phyloP scores from a whole-genome alignment of 2,329 filamentous ascomycete genomes.

The Blastomyces emzantsi region DNA sequence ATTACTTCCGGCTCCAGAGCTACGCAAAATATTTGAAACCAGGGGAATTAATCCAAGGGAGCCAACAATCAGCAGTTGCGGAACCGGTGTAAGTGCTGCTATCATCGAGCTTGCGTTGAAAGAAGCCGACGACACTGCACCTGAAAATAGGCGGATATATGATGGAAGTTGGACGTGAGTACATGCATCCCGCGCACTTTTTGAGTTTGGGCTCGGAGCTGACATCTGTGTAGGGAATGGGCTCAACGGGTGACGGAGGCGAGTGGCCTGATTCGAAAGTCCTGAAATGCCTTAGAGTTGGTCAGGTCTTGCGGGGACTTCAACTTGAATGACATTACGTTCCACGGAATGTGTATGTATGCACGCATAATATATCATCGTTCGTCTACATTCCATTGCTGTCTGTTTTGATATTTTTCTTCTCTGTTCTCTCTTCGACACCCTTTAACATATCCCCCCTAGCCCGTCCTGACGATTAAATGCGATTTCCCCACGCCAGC shows the following conservation, averaged over 20 bases:
- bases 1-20: conserved; percentile 60
- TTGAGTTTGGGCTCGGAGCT: conserved; percentile 1
- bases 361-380: background rate
- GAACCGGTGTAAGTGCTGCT: conserved; percentile 88
- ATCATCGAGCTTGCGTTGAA: conserved; percentile 80
- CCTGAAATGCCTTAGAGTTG: conserved; percentile 13
- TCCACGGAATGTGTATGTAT: background rate
- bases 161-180: conserved; percentile 98
- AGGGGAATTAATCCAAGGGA: conserved; percentile 70
- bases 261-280: conserved; percentile 39
- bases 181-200: conserved; percentile 15
- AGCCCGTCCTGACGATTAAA: background rate
- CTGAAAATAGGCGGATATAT: conserved; percentile 65
- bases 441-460: background rate
- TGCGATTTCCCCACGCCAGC: background rate
- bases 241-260: conserved; percentile 40
- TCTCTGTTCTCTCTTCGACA: too few species aligned
- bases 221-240: conserved; percentile 37
- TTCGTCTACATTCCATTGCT: background rate
- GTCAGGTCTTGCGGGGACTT: too few species aligned
- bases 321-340: background rate
- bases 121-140: conserved; percentile 63
- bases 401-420: background rate
- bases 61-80: conserved; percentile 80
- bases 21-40: conserved; percentile 66